phyloP scores from a whole-genome alignment of 202 grass and related monocot genomes.

The Sporobolus alterniflorus region DNA sequence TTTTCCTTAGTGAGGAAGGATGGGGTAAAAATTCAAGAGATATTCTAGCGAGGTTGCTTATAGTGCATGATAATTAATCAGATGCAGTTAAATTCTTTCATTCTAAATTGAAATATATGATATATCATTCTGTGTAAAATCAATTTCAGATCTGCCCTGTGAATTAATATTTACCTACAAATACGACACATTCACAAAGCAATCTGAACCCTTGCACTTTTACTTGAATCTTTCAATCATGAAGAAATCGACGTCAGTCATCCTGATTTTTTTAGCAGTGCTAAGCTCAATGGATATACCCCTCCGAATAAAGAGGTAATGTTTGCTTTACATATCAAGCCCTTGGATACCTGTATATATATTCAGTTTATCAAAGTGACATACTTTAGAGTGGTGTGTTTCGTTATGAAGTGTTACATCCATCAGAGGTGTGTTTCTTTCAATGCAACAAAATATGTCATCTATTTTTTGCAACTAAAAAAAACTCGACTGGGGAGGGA shows the following conservation, averaged over 20 bases:
- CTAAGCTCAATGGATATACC: conserved; percentile 90
- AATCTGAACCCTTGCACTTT: conserved; percentile 7
- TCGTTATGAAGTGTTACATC: too few relatives aligned
- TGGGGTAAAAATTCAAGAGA: neutral
- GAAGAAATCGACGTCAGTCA: conserved; percentile 95
- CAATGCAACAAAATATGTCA: neutral
- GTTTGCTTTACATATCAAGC: conserved; percentile 19
- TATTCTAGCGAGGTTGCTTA: neutral
- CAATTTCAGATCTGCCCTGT: neutral
- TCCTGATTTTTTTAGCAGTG: conserved; percentile 94
- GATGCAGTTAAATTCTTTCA: neutral
- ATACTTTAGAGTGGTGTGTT: neutral
- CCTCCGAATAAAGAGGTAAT: conserved; percentile 92
- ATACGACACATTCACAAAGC: neutral
- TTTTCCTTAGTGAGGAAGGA: neutral
- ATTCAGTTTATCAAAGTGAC: conserved; percentile 1
- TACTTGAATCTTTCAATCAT: conserved; percentile 67
- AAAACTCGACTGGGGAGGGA: too few relatives aligned
- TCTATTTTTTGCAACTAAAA: neutral
- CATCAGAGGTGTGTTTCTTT: neutral
- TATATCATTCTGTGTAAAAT: neutral
- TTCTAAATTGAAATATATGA: neutral
- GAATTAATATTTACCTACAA: conserved; percentile 5
- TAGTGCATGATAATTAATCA: neutral
- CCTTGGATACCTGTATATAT: neutral